Percentiles rank a stretch among this genome's conserved stretches.
Conservation (phyloP, 192 early-diverging fungal genomes). For the Coemansia sp. region DNA sequence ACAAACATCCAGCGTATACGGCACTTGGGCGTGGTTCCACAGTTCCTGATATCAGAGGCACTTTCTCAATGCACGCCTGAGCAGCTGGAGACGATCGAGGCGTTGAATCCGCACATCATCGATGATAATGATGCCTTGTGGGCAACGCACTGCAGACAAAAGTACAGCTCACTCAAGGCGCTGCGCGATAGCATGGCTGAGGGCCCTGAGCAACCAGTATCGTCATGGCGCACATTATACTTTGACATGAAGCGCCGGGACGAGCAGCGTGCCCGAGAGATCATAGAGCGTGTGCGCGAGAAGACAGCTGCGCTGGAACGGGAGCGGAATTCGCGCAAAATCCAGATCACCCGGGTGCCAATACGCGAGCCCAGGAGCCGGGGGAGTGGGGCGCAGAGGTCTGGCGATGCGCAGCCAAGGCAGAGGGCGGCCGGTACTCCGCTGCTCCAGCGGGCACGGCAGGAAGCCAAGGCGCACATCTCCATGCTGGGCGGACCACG, state of each 20-base stretch:
- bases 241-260: slow-evolving; percentile 31
- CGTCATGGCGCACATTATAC: slow-evolving; percentile 40
- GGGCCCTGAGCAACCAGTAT: slow-evolving; percentile 8
- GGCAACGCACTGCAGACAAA: slow-evolving; percentile 23
- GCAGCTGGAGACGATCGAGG: slow-evolving; percentile 44
- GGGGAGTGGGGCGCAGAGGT: background rate
- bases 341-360: slow-evolving; percentile 13
- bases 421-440: slow-evolving; percentile 13
- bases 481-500: slow-evolving; percentile 20
- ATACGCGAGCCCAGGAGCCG: background rate
- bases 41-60: slow-evolving; percentile 30
- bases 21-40: slow-evolving; percentile 33
- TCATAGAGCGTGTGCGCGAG: slow-evolving; percentile 33
- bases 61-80: slow-evolving; percentile 45
- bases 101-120: slow-evolving; percentile 41
- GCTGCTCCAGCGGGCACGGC: slow-evolving; percentile 34
- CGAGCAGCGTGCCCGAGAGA: slow-evolving; percentile 38
- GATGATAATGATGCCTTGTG: slow-evolving; percentile 47
- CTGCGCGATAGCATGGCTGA: slow-evolving; percentile 15
- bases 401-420: background rate
- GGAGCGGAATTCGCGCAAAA: slow-evolving; percentile 31
- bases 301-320: slow-evolving; percentile 32
- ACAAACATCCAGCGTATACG: slow-evolving; percentile 33
- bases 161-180: slow-evolving; percentile 17
- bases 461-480: slow-evolving; percentile 40